A percentile compares a stretch with the other conserved stretches of the same genome.
Conservation (phyloP, 768 basidiomycete species). For the Mycena vulgaris region DNA sequence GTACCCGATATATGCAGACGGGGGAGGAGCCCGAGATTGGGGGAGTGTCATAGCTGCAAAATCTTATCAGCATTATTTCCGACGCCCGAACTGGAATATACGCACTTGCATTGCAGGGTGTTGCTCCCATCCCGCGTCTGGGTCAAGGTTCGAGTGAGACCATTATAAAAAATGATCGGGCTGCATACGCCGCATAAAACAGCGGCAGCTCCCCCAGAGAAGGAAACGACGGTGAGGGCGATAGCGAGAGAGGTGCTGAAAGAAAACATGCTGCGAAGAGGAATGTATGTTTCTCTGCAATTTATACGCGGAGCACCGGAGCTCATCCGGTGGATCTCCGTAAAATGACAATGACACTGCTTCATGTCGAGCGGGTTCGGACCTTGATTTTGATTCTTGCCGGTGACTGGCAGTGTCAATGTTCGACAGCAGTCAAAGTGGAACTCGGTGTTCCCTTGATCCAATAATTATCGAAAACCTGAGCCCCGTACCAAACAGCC, state of each 20-base stretch:
- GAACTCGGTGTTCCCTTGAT: too few species aligned
- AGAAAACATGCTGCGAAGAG: slow-evolving; percentile 11
- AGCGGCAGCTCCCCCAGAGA: slow-evolving; percentile 18
- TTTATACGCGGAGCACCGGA: too few species aligned
- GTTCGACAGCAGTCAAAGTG: too few species aligned
- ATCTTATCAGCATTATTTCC: neutral
- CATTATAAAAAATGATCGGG: slow-evolving; percentile 27
- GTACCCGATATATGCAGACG: slow-evolving; percentile 29
- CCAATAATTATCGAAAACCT: too few species aligned
- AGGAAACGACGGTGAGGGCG: slow-evolving; percentile 5
- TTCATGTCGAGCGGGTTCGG: too few species aligned
- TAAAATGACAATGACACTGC: too few species aligned
- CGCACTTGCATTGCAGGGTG: slow-evolving; percentile 36
- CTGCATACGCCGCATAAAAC: slow-evolving; percentile 34
- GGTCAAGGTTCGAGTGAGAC: slow-evolving; percentile 32
- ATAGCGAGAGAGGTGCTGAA: slow-evolving; percentile 12
- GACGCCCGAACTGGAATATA: neutral
- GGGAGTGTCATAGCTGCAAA: slow-evolving; percentile 32
- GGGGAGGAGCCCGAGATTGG: slow-evolving; percentile 24
- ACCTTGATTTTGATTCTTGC: too few species aligned
- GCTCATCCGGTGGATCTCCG: too few species aligned
- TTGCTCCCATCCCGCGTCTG: slow-evolving; percentile 10
- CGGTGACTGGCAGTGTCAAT: too few species aligned
- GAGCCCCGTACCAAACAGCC: too few species aligned
- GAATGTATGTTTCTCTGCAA: too few species aligned